Base-by-base conservation (phyloP, 1,284 basidiomycete genomes). In the Kwoniella shivajii region DNA sequence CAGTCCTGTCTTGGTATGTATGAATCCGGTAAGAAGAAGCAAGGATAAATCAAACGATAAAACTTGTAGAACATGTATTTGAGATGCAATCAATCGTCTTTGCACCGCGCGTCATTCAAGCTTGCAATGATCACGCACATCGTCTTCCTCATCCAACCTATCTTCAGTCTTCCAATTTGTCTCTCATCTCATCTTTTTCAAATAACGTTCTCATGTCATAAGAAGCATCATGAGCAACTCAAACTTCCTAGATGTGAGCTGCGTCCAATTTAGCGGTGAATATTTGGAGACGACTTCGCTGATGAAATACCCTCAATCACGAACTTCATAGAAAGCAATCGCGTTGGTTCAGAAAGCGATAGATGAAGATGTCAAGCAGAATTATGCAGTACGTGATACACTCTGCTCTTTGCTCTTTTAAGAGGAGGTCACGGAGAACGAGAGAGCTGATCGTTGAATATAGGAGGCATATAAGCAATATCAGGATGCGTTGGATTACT, bases 401-500 rank as follows among this genome's bases (percentile, higher is more conserved):
- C n/a, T n/a, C n/a, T n/a, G n/a, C n/a, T n/a, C n/a, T n/a, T n/a
- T n/a, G 31, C 26, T n/a, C 37, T 36, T 30, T 37, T 16, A 18
- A 31, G 30, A n/a, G 27, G 14, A 16, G 26, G 2, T 38, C 24
- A 45, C 20, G 36, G 29, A 16, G 6, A 16, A 26, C 14, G 24
- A 1, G 10, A 9, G 38, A 27, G 36, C 64, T 68, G 46, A 65
- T 26, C 18, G 14, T 38, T 38, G 20, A 22, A 6, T 6, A 22
- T 56, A 85, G 42, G 92, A 95, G 73, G 93, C 94, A 18, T 95
- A 92, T 84, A 94, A 91, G 80, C 86, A 88, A 66, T 93, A 92
- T 78, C 89, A 90, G 80, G 96, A 98, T 82, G 85, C 92, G 3
- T 84, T 99, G 57, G 95, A 99, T 76, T 99, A 96, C 79, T 99